These are phyloP conservation scores for Xanthoconium stramineum DNA, from an alignment of 768 basidiomycete species.

Conservation along the genomic window DNA sequence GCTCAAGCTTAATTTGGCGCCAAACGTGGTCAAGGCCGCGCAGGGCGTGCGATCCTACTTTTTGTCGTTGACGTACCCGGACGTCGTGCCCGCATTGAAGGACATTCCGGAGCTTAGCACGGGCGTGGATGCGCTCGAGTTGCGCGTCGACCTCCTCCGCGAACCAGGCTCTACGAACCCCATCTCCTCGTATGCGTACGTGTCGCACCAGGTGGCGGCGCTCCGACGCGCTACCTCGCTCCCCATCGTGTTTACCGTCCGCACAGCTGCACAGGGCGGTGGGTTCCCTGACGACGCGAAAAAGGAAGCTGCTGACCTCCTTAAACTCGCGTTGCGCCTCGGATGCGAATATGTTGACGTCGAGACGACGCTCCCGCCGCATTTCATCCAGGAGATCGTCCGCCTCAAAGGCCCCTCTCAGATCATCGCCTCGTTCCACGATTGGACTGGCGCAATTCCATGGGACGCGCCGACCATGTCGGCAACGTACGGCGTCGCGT, in stretches of 20 bases:
- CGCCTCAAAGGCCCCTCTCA: constrained; percentile 66
- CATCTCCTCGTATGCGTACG: constrained; percentile 68
- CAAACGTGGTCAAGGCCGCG: constrained; percentile 39
- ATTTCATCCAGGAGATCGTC: constrained; percentile 55
- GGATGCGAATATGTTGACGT: constrained; percentile 94
- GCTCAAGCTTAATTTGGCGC: constrained; percentile 57
- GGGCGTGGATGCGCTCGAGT: constrained; percentile 89
- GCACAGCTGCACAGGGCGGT: constrained; percentile 87
- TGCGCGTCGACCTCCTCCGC: constrained; percentile 89
- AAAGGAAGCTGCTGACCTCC: constrained; percentile 69
- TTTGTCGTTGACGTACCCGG: constrained; percentile 89
- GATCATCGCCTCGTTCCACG: constrained; percentile 93
- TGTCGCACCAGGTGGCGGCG: constrained; percentile 75
- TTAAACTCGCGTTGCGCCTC: constrained; percentile 73
- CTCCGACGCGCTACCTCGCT: constrained; percentile 76
- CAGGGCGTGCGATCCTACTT: constrained; percentile 78
- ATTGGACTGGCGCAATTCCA: constrained; percentile 81
- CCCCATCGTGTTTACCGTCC: constrained; percentile 90
- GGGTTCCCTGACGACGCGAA: constrained; percentile 79
- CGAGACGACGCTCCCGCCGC: constrained; percentile 73
- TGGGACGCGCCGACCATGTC: constrained; percentile 72
- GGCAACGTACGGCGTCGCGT: constrained; percentile 66
- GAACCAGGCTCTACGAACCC: constrained; percentile 45
- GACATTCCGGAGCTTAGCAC: constrained; percentile 69
- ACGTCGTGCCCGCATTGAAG: constrained; percentile 65